These are phyloP conservation scores for Xylaria sp. DNA, from an alignment of 2,329 filamentous ascomycete genomes.

Conservation along the genomic window DNA sequence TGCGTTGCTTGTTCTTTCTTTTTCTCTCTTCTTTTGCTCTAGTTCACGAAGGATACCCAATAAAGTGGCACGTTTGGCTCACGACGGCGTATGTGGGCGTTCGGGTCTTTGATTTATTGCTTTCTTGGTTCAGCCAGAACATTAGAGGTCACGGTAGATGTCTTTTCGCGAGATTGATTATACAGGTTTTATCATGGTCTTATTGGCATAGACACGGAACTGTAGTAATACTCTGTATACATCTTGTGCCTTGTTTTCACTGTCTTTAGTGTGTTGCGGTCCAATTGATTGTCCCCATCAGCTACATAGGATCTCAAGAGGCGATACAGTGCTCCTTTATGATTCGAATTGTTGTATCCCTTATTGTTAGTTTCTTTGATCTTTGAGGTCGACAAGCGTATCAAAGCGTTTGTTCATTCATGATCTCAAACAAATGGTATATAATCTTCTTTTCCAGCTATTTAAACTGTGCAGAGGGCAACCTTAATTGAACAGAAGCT, in stretches of 20 bases:
- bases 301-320: background rate
- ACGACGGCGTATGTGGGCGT: conserved; percentile 24
- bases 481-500: conserved; percentile 8
- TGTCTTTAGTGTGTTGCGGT: background rate
- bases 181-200: conserved; percentile 7
- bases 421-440: conserved; percentile 17
- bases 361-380: conserved; percentile 7
- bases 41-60: conserved; percentile 34
- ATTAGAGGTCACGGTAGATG: conserved; percentile 19
- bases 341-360: conserved; percentile 26
- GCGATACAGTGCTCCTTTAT: conserved; percentile 13
- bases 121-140: background rate
- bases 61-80: conserved; percentile 14
- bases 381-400: background rate
- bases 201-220: conserved; percentile 2
- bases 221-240: conserved; percentile 14
- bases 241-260: background rate
- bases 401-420: background rate
- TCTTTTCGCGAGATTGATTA: conserved; percentile 2
- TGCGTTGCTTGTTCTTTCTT: background rate
- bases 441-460: conserved; percentile 7
- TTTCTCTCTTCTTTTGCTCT: conserved; percentile 3
- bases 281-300: conserved; percentile 11
- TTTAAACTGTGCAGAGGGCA: conserved; percentile 1
- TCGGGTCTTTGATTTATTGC: conserved; percentile 7